A percentile compares a stretch with the other conserved stretches of the same genome.
Conservation (phyloP, 2,329 filamentous ascomycete genomes). For the Fusarium keratoplasticum region DNA sequence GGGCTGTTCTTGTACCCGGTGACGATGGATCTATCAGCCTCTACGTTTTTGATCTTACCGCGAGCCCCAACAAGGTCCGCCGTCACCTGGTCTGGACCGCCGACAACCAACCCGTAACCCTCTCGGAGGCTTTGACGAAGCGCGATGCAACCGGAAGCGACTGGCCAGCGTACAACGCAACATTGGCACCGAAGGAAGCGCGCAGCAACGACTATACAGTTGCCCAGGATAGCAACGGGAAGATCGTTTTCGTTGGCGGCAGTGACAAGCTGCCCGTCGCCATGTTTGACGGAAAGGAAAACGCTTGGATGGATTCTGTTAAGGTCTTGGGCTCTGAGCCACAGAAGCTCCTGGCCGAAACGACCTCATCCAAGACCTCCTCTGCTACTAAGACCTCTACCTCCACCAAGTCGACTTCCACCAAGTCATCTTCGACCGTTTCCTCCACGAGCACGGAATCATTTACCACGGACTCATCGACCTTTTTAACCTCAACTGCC, state of each 20-base stretch:
- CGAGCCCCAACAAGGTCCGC: conserved; percentile 79
- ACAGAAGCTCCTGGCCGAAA: conserved; percentile 52
- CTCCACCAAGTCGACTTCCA: conserved; percentile 14
- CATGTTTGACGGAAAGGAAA: conserved; percentile 81
- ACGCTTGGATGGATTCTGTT: conserved; percentile 82
- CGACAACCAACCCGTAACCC: conserved; percentile 65
- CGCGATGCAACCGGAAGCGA: conserved; percentile 65
- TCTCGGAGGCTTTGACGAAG: conserved; percentile 56
- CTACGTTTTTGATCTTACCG: conserved; percentile 80
- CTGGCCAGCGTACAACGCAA: conserved; percentile 85
- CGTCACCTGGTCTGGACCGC: conserved; percentile 75
- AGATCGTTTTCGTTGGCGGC: conserved; percentile 84
- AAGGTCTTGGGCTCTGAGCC: conserved; percentile 67
- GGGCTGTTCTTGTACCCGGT: conserved; percentile 75
- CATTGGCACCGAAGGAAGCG: conserved; percentile 71
- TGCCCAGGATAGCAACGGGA: conserved; percentile 72
- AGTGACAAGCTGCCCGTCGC: conserved; percentile 73
- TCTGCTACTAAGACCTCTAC: conserved; percentile 41
- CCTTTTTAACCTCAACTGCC: conserved; percentile 41
- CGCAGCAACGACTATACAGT: conserved; percentile 76
- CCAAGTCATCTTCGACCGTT: conserved; percentile 15
- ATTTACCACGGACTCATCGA: conserved; percentile 39
- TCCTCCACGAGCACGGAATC: conserved; percentile 46
- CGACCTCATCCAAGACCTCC: conserved; percentile 11
- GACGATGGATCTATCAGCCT: conserved; percentile 83